Base-by-base conservation (phyloP, 2,329 filamentous ascomycete genomes). In the Cladosporium sp. region DNA sequence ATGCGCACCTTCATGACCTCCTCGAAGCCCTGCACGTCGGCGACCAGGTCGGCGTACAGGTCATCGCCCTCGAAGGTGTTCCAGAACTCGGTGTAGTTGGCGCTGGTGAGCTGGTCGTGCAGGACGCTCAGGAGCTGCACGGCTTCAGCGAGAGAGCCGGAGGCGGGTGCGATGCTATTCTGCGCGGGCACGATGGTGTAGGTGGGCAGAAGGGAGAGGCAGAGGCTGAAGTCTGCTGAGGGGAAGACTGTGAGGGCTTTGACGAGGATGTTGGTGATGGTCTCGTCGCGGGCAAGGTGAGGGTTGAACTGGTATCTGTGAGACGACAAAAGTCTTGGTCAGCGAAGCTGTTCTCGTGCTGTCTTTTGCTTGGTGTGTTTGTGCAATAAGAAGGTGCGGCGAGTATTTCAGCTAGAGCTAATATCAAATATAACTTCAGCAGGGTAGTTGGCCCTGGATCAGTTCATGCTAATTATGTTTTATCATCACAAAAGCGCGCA, bases 301-400 rank as follows among this genome's bases (percentile, higher is more conserved):
- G 95, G 95, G 88, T 99, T 99, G 84, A 99, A 97, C 84, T 99
- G 96, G 86, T 99, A 99, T 71, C 95, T 99, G 74, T 59, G 23
- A 8, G 31, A 57, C 29, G 40, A 21, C 1, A 50, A 18, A 59
- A 14, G 65, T 35, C 57, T 58, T 46, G 21, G 60, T 66, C 44
- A 63, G 62, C 50, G 8, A 64, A 26, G 29, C 7, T 65, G 53
- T 21, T 59, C 37, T 46, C 44, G 11, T 33, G 28, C 18, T 56
- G 35, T 67, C 65, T 71, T 68, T 59, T 62, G 70, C 21, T n/a
- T 23, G 12, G 7, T 29, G 5, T 46, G 40, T 18, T 44, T 5
- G 31, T 59, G 46, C 18, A 26, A n/a, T 46, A 33, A 33, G 21
- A 58, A 23, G 44, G 55, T 65, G 52, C 40, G 52, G 52, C 40